phyloP scores from a whole-genome alignment of 2,329 filamentous ascomycete genomes.

The Apiospora marii region DNA sequence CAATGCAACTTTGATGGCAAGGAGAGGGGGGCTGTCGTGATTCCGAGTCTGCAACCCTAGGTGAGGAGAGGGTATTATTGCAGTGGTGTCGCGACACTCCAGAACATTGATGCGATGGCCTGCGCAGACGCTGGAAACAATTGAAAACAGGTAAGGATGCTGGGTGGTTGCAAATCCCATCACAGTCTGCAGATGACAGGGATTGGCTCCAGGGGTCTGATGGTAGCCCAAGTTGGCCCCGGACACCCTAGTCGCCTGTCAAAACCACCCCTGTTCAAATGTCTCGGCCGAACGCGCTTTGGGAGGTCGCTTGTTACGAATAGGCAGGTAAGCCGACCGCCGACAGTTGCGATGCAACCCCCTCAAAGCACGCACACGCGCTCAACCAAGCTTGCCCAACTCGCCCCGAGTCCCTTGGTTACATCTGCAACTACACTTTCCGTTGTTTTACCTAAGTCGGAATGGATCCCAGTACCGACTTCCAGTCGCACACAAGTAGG shows the following conservation, averaged over 20 bases:
- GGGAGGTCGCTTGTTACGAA: constrained; percentile 1
- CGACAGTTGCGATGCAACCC: neutral
- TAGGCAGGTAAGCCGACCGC: neutral
- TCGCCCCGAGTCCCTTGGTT: neutral
- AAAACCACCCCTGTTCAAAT: neutral
- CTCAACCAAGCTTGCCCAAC: neutral
- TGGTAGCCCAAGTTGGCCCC: neutral
- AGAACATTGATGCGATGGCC: neutral
- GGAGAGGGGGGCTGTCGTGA: neutral
- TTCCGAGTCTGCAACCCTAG: neutral
- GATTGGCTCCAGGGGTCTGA: neutral
- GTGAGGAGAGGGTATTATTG: neutral
- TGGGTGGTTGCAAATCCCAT: neutral
- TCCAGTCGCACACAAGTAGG: too few species aligned
- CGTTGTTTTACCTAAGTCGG: too few species aligned
- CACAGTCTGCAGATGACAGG: neutral
- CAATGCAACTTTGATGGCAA: neutral
- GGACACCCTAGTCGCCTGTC: constrained; percentile 8
- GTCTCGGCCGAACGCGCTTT: constrained; percentile 4
- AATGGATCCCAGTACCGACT: too few species aligned
- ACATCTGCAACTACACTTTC: neutral
- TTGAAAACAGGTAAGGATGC: neutral
- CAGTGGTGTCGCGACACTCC: neutral
- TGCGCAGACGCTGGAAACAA: neutral
- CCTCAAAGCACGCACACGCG: neutral